Base-by-base conservation (phyloP, 2,329 filamentous ascomycete genomes). In the Scedosporium dehoogii region DNA sequence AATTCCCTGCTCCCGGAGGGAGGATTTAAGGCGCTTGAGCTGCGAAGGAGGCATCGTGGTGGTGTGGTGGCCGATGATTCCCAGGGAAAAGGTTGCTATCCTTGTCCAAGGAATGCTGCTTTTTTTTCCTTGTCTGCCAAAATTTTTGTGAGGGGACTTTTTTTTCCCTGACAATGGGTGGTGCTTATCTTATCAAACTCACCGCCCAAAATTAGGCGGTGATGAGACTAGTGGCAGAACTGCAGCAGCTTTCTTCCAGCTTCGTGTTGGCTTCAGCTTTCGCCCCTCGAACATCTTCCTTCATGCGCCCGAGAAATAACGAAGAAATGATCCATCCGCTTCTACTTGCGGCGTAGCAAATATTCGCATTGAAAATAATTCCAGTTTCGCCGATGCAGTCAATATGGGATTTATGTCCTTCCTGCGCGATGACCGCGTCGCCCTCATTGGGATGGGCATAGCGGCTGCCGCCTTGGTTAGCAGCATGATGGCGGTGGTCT, bases 21-120 rank as follows among this genome's bases (percentile, higher is more conserved):
- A 96, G 68, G 90, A 84, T 78, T 97, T 99, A 55, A 99, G 84
- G 75, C 92, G 89, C 78, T 97, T 99, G 63, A 99, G 83, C 79
- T 99, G 96, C 12, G 96, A 99, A 66, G 92, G 91, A 68, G 93
- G 87, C 94, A 99, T 99, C 62, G 69, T 77, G 71, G 66, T 41
- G 63, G 62, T 58, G 64, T 62, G 66, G 66, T 23, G 53, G n/a
- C 33, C 29, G 16, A 27, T 16, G 48, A 18, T 18, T 23, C 21
- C 51, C 23, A 23, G 23, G 51, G 21, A 29, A n/a, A 27, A 55
- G 23, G 23, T 44, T 51, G 59, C 23, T 44, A 14, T n/a, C 29
- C 14, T 21, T 25, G 44, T 33, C 21, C 25, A 12, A 9, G 23
- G n/a, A 23, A n/a, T n/a, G 27, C 14, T 38, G 27, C 27, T 6